phyloP scores from a whole-genome alignment of 2,329 filamentous ascomycete genomes.

The Talaromyces rugulosus region DNA sequence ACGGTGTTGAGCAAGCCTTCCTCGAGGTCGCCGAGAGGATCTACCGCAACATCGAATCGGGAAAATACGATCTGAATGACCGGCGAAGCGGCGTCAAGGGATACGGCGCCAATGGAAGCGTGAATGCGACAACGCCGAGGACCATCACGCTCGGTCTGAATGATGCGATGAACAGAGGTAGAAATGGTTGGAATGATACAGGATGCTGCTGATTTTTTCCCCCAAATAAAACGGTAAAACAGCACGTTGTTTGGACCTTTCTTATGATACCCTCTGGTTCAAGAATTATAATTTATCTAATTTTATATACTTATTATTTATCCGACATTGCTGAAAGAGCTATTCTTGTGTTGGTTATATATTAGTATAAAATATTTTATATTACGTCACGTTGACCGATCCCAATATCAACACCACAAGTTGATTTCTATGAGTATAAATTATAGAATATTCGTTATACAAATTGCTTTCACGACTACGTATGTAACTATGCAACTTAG shows the following conservation, averaged over 20 bases:
- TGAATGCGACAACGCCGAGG: slow-evolving; percentile 30
- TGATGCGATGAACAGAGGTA: slow-evolving; percentile 42
- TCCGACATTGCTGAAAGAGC: not conserved
- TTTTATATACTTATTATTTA: not conserved
- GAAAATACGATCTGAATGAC: slow-evolving; percentile 91
- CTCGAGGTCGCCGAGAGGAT: slow-evolving; percentile 91
- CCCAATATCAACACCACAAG: too few relatives aligned
- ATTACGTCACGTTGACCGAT: too few relatives aligned
- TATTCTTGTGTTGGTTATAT: not conserved
- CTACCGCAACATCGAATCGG: slow-evolving; percentile 93
- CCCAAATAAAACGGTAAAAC: not conserved
- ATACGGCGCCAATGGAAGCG: slow-evolving; percentile 39
- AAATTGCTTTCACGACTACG: not conserved
- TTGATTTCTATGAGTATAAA: too few relatives aligned
- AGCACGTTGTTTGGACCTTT: not conserved
- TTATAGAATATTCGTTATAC: not conserved
- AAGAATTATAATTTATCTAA: not conserved
- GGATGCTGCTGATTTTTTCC: slow-evolving; percentile 32
- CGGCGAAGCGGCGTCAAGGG: slow-evolving; percentile 85
- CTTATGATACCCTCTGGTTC: not conserved
- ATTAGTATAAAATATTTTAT: slow-evolving; percentile 3
- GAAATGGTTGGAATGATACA: slow-evolving; percentile 31
- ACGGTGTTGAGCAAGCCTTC: slow-evolving; percentile 90
- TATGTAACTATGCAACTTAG: not conserved
- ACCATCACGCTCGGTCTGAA: slow-evolving; percentile 44